Evolutionary conservation across 805 yeast genomes (phyloP).

Genomic region (Lipomyces yamanashiensis): DNA sequence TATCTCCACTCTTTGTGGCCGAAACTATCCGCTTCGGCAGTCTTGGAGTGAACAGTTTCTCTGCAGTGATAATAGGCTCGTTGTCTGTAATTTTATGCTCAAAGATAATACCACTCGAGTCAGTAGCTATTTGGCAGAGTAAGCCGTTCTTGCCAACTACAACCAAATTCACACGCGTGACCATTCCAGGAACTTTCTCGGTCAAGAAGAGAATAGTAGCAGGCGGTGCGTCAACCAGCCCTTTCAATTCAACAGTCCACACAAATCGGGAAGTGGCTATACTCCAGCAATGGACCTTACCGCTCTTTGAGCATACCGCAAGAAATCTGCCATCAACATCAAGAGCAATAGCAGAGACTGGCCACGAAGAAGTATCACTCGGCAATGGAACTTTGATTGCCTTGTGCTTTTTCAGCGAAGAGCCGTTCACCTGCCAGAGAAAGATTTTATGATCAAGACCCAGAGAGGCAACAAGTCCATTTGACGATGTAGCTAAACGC

Average conservation of each 20-base stretch:
- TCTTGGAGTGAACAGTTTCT: slow-evolving; percentile 68
- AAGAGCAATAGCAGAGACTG: slow-evolving; percentile 36
- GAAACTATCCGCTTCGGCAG: slow-evolving; percentile 71
- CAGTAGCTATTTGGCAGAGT: slow-evolving; percentile 29
- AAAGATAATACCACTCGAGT: slow-evolving; percentile 40
- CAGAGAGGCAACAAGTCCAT: slow-evolving; percentile 67
- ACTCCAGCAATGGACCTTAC: slow-evolving; percentile 33
- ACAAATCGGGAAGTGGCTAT: slow-evolving; percentile 33
- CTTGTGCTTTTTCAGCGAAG: slow-evolving; percentile 19
- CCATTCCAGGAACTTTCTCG: slow-evolving; percentile 33
- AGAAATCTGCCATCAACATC: slow-evolving; percentile 34
- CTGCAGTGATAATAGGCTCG: slow-evolving; percentile 54
- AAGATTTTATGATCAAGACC: slow-evolving; percentile 74
- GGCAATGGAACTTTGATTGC: slow-evolving; percentile 38
- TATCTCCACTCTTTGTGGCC: slow-evolving; percentile 28
- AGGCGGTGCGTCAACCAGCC: slow-evolving; percentile 27
- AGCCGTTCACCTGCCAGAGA: slow-evolving; percentile 59
- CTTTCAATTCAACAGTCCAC: slow-evolving; percentile 30
- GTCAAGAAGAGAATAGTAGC: slow-evolving; percentile 27
- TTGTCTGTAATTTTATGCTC: slow-evolving; percentile 32
- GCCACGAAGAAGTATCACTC: slow-evolving; percentile 38
- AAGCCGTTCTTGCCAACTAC: slow-evolving; percentile 36
- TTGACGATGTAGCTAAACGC: slow-evolving; percentile 59
- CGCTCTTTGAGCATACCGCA: slow-evolving; percentile 22
- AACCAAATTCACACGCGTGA: slow-evolving; percentile 34